Percentiles rank a stretch among this genome's conserved stretches.
Evolutionary conservation across 140 eudicot species (phyloP).

Genomic region (Ambrosia hybrid): DNA sequence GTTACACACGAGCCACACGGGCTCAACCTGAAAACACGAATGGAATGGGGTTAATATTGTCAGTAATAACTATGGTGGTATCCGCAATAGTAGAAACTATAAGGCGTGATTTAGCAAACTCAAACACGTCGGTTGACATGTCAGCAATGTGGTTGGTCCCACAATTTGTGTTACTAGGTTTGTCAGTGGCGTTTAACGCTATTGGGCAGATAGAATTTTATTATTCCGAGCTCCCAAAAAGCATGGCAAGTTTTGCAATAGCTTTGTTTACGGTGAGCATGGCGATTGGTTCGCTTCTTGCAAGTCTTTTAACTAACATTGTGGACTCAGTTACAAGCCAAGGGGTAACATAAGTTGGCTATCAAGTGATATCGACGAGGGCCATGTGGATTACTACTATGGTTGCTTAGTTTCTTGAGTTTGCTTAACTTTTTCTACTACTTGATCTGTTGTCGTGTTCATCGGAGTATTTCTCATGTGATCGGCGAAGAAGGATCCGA

Average conservation of each 20-base stretch:
- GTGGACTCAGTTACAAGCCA: conserved; percentile 36
- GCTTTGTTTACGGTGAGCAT: conserved; percentile 27
- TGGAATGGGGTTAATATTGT: conserved; percentile 43
- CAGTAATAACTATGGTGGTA: conserved; percentile 30
- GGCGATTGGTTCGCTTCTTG: conserved; percentile 27
- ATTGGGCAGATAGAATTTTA: conserved; percentile 50
- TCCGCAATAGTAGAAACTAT: conserved; percentile 40
- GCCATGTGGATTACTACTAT: conserved; percentile 46
- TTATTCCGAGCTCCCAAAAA: conserved; percentile 42
- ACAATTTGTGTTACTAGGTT: conserved; percentile 32
- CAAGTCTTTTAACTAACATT: conserved; percentile 33
- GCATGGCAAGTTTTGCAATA: conserved; percentile 42
- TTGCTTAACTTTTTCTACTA: conserved; percentile 43
- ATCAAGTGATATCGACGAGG: conserved; percentile 42
- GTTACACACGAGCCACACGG: conserved; percentile 35
- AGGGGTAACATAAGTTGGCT: conserved; percentile 47
- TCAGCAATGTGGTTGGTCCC: conserved; percentile 58
- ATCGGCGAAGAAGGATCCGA: not conserved
- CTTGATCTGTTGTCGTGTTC: conserved; percentile 41
- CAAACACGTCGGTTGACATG: conserved; percentile 18
- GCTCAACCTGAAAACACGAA: conserved; percentile 38
- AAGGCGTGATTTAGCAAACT: conserved; percentile 35
- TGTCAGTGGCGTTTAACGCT: conserved; percentile 45
- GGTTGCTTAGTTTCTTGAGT: conserved; percentile 40
- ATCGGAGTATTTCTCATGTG: conserved; percentile 19